Conservation (phyloP, 116 monocot genomes). For the Trichopus zeylanicus region DNA sequence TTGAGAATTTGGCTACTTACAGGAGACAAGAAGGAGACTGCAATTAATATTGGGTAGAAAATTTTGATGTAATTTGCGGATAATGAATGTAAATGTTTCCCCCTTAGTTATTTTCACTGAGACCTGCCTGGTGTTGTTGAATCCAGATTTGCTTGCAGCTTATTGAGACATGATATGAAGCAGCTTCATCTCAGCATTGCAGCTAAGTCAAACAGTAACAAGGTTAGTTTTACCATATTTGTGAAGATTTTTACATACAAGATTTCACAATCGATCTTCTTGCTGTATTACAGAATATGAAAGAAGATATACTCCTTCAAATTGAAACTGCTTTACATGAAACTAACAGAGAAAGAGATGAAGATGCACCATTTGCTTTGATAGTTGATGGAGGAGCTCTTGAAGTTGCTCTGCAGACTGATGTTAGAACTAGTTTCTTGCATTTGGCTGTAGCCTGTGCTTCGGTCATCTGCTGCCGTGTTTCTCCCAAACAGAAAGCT, state of each 20-base stretch:
- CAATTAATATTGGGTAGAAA: conserved; percentile 26
- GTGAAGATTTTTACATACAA: too few species aligned
- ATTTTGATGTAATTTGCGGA: not conserved
- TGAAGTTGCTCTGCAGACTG: conserved; percentile 13
- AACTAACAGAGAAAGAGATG: not conserved
- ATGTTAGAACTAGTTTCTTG: conserved; percentile 15
- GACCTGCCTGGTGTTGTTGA: not conserved
- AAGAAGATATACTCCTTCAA: conserved; percentile 15
- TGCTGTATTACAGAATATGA: not conserved
- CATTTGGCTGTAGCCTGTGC: conserved; percentile 17
- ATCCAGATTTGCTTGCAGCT: conserved; percentile 22
- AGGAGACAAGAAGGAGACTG: conserved; percentile 30
- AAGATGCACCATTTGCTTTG: conserved; percentile 14
- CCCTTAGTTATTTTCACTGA: not conserved
- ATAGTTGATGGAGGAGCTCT: conserved; percentile 19
- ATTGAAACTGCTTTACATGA: conserved; percentile 9
- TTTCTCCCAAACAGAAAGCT: conserved; percentile 29
- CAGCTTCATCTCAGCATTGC: conserved; percentile 11
- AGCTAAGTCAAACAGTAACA: not conserved
- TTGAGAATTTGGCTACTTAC: conserved; percentile 26
- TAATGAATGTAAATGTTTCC: not conserved
- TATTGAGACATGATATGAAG: conserved; percentile 24
- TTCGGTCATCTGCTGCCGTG: conserved; percentile 26
- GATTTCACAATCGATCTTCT: too few species aligned
- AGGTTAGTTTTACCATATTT: too few species aligned